Conservation (phyloP, 1,284 basidiomycete genomes). For the Afroboletus lepidellus region DNA sequence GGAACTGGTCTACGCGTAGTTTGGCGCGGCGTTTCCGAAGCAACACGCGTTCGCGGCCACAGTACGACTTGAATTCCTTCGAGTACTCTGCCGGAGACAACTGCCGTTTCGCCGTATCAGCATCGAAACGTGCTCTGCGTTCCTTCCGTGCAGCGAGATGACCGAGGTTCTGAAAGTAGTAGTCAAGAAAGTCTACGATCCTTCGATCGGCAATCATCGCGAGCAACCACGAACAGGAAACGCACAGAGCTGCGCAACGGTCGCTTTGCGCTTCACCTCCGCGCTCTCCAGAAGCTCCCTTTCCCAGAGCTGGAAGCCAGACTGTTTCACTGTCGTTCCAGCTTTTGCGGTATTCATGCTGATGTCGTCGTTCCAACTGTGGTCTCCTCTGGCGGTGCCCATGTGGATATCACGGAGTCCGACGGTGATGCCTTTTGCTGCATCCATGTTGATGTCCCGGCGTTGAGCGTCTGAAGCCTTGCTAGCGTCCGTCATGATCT, state of each 20-base stretch:
- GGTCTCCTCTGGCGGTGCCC: constrained; percentile 60
- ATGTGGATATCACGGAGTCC: constrained; percentile 60
- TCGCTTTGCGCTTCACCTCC: constrained; percentile 91
- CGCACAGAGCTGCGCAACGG: constrained; percentile 92
- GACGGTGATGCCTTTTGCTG: constrained; percentile 53
- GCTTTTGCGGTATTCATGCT: constrained; percentile 59
- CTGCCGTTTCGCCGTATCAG: constrained; percentile 72
- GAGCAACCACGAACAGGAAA: constrained; percentile 44
- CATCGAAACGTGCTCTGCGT: constrained; percentile 76
- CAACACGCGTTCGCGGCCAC: constrained; percentile 86
- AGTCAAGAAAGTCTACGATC: constrained; percentile 83
- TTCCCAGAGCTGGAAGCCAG: constrained; percentile 77
- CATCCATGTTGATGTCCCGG: constrained; percentile 70
- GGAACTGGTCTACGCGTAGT: constrained; percentile 85
- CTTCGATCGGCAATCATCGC: constrained; percentile 16
- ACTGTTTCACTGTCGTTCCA: constrained; percentile 52
- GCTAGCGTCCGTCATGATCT: constrained; percentile 12
- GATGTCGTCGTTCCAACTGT: constrained; percentile 50
- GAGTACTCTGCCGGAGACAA: constrained; percentile 64
- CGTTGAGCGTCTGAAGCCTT: constrained; percentile 11
- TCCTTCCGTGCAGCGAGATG: constrained; percentile 85
- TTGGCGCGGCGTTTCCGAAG: constrained; percentile 87
- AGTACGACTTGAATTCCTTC: constrained; percentile 88
- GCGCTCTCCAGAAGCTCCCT: constrained; percentile 75
- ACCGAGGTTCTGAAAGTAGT: constrained; percentile 90